Conservation (phyloP, 176 grass and related monocot species). For the Avena atlantica region DNA sequence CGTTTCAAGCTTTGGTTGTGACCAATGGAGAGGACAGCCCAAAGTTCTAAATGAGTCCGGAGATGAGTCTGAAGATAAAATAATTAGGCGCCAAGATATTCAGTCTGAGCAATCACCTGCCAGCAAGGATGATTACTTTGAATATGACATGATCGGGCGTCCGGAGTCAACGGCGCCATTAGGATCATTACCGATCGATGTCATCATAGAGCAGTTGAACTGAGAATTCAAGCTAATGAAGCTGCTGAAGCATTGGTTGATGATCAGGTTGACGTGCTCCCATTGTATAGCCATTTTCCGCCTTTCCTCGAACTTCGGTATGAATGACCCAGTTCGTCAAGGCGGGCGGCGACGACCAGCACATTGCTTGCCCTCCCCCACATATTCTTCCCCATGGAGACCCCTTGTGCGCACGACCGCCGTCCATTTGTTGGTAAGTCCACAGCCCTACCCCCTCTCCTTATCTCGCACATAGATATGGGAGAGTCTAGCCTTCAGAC, state of each 20-base stretch:
- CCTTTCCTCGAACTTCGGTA: not conserved
- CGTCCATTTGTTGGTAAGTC: too few species aligned
- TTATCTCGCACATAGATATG: too few species aligned
- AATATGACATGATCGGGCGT: conserved; percentile 48
- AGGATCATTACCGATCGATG: conserved; percentile 74
- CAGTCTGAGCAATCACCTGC: conserved; percentile 28
- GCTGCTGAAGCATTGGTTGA: not conserved
- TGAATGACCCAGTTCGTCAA: not conserved
- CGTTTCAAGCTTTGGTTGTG: conserved; percentile 74
- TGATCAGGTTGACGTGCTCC: not conserved
- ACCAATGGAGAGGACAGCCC: conserved; percentile 14
- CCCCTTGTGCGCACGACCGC: too few species aligned
- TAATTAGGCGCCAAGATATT: conserved; percentile 32
- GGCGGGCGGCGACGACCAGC: too few species aligned
- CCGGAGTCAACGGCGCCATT: conserved; percentile 52
- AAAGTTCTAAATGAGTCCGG: conserved; percentile 33
- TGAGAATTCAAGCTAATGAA: not conserved
- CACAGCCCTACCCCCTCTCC: too few species aligned
- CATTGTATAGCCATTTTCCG: not conserved
- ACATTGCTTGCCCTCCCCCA: too few species aligned
- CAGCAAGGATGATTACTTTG: conserved; percentile 49
- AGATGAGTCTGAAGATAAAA: conserved; percentile 35
- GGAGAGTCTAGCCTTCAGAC: too few species aligned
- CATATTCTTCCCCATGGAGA: too few species aligned
- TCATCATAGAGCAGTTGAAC: conserved; percentile 52